These are phyloP conservation scores for Pythium chondricola DNA, from an alignment of 352 stramenopile genomes.

Conservation along the genomic window DNA sequence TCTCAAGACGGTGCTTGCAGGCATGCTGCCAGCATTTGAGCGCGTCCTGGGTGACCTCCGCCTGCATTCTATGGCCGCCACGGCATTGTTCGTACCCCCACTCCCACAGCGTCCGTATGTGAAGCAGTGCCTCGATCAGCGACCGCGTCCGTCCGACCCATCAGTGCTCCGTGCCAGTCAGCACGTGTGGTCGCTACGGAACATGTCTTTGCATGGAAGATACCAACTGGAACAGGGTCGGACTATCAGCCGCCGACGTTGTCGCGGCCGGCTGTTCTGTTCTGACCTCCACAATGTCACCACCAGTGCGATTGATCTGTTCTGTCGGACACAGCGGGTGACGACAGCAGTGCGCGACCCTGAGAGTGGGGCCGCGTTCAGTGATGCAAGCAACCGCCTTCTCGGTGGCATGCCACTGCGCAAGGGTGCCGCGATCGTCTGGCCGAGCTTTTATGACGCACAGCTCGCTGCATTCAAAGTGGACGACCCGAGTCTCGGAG, in stretches of 20 bases:
- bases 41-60: neutral
- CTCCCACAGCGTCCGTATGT: neutral
- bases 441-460: neutral
- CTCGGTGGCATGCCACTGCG: neutral
- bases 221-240: no score
- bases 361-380: neutral
- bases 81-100: neutral
- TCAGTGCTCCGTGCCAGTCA: neutral
- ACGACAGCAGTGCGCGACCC: no score
- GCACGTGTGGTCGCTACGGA: neutral
- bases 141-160: neutral
- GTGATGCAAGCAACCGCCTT: neutral
- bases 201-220: no score
- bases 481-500: neutral
- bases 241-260: no score
- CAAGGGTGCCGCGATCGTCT: neutral
- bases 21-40: conserved; percentile 6
- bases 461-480: neutral
- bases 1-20: neutral
- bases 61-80: neutral
- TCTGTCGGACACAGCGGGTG: no score
- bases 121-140: neutral
- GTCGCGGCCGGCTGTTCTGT: no score
- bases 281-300: no score
- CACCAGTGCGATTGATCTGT: no score